phyloP scores from a whole-genome alignment of 192 early-diverging fungal genomes.

The Coemansia interrupta region DNA sequence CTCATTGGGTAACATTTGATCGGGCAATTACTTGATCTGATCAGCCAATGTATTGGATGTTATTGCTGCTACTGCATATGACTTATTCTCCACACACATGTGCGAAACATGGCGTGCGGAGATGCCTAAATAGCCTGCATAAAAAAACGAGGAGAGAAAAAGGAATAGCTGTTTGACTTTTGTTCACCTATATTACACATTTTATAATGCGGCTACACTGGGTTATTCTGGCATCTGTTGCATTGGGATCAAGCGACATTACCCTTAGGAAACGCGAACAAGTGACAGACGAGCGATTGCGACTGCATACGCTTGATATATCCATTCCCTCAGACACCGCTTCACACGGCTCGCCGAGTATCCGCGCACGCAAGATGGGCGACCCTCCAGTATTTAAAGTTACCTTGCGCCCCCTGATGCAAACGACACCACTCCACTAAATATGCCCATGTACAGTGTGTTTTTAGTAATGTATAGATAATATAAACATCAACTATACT shows the following conservation, averaged over 20 bases:
- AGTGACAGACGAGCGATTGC: conserved; percentile 11
- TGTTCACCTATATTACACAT: neutral
- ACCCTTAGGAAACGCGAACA: conserved; percentile 8
- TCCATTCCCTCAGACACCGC: conserved; percentile 5
- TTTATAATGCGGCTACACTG: neutral
- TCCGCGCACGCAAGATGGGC: conserved; percentile 33
- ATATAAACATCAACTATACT: neutral
- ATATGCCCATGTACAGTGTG: neutral
- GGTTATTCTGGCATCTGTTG: too few relatives aligned
- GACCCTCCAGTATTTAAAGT: conserved; percentile 30
- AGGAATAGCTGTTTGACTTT: neutral
- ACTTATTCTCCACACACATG: neutral
- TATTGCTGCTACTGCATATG: too few relatives aligned
- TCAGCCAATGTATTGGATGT: too few relatives aligned
- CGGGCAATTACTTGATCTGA: too few relatives aligned
- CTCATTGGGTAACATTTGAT: too few relatives aligned
- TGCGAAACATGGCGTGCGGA: neutral
- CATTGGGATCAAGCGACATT: too few relatives aligned
- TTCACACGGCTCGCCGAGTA: conserved; percentile 5
- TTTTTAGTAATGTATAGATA: neutral
- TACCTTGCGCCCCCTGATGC: conserved; percentile 16
- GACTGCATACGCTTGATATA: conserved; percentile 20
- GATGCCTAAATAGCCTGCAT: neutral
- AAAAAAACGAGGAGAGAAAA: neutral
- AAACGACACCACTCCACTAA: conserved; percentile 1